Conservation (phyloP, 2,329 filamentous ascomycete genomes). For the Hypoxylon sp. region DNA sequence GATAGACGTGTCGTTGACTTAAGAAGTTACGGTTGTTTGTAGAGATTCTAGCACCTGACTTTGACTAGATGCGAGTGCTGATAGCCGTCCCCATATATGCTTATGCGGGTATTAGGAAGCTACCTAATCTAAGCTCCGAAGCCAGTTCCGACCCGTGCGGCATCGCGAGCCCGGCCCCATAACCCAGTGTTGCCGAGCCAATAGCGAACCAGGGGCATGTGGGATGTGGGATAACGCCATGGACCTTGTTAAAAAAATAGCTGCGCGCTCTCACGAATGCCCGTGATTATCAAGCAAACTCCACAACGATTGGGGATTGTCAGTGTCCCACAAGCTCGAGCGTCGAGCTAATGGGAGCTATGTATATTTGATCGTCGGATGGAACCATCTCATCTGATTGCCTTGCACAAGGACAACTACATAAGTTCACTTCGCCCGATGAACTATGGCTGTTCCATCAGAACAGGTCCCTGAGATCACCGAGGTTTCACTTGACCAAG, state of each 20-base stretch:
- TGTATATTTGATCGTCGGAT: constrained; percentile 4
- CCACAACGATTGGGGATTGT: constrained; percentile 21
- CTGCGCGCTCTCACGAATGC: neutral
- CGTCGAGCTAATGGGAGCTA: constrained; percentile 1
- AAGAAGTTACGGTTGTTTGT: neutral
- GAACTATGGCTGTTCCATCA: constrained; percentile 26
- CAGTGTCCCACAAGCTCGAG: constrained; percentile 14
- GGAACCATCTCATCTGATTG: neutral
- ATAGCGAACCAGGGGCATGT: constrained; percentile 26
- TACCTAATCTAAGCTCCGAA: constrained; percentile 8
- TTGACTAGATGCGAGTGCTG: neutral
- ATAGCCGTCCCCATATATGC: neutral
- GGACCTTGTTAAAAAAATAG: constrained; percentile 1
- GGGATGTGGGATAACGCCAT: constrained; percentile 24
- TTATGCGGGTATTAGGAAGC: constrained; percentile 10
- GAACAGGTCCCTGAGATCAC: constrained; percentile 33
- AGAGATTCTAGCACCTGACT: constrained; percentile 2
- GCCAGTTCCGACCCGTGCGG: constrained; percentile 11
- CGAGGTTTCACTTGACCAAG: constrained; percentile 30
- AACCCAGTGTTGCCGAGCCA: constrained; percentile 11
- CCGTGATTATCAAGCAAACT: constrained; percentile 21
- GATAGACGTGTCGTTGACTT: neutral
- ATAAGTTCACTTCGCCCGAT: neutral
- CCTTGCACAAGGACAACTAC: neutral
- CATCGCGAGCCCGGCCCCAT: constrained; percentile 4